Base-by-base conservation (phyloP, 768 basidiomycete genomes). In the Phaeotremella fagi region DNA sequence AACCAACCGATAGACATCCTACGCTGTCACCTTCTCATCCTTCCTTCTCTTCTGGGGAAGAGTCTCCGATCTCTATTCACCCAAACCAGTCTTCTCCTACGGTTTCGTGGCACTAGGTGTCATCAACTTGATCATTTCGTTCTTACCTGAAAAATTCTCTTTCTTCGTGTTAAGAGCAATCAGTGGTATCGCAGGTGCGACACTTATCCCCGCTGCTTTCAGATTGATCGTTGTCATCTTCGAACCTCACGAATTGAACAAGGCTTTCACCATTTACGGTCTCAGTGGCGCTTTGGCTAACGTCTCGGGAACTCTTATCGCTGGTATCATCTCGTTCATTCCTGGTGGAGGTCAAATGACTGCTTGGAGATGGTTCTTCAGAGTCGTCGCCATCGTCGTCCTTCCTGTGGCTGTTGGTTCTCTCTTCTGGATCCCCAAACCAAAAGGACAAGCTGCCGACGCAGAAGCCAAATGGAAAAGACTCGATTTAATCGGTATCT, bases 281-380 rank as follows among this genome's bases (percentile, higher is more conserved):
- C 53, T 64, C 0, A 31, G 48, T 22, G 69, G 63, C 11, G 61
- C 58, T 1, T 7, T 65, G 7, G 61, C 55, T 2, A 59, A 60
- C 25, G 44, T 56, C 14, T 49, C 45, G 0, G 67, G 67, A n/a
- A 22, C 64, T 5, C 38, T 63, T 11, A 23, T 71, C 23, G 66
- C 54, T 3, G 70, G 64, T 9, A 47, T 66, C 46, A 58, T 68
- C 43, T 57, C 56, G n/a, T 64, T 52, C 37, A 64, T 69, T 35
- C 48, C 59, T 11, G 51, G 44, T n/a, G 38, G 45, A 23, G 60
- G 57, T 3, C 64, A 70, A 33, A 45, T 61, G n/a, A 52, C 56
- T n/a, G 49, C 53, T 6, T 73, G 69, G 69, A 48, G 67, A 23
- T 73, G 69, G 69, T 66, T 66, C 49, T 71, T 68, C 58, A 52